phyloP scores from a whole-genome alignment of 2,329 filamentous ascomycete genomes.

The Raffaelea albimanens region DNA sequence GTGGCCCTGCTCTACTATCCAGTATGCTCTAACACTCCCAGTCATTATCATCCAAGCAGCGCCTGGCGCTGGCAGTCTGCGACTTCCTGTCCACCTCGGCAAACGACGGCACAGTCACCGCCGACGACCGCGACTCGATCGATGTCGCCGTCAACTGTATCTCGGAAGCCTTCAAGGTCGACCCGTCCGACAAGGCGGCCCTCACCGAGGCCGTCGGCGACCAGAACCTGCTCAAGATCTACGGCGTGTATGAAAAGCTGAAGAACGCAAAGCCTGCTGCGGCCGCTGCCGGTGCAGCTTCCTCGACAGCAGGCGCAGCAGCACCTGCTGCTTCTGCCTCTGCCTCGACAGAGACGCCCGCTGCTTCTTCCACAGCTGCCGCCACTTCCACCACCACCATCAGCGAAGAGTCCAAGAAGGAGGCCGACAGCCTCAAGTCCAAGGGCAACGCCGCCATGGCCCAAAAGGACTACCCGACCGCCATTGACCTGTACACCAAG shows the following conservation, averaged over 20 bases:
- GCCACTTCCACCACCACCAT: constrained; percentile 19
- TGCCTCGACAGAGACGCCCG: too few relatives aligned
- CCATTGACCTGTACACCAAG: constrained; percentile 81
- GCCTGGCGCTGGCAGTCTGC: constrained; percentile 92
- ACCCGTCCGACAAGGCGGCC: constrained; percentile 65
- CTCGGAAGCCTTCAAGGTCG: constrained; percentile 88
- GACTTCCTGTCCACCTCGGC: constrained; percentile 83
- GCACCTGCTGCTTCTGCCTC: constrained; percentile 24
- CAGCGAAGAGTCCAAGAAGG: constrained; percentile 54
- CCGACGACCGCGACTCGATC: constrained; percentile 86
- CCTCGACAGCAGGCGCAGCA: constrained; percentile 23
- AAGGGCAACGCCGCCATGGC: constrained; percentile 93
- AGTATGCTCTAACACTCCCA: constrained; percentile 12
- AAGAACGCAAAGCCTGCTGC: constrained; percentile 43
- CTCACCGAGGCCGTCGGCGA: constrained; percentile 69
- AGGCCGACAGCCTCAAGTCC: constrained; percentile 82
- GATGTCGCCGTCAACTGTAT: constrained; percentile 94
- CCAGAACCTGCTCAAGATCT: constrained; percentile 85
- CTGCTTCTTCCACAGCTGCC: constrained; percentile 27
- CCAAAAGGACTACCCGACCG: constrained; percentile 75
- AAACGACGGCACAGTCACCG: constrained; percentile 76
- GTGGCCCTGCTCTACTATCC: too few relatives aligned
- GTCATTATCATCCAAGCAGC: constrained; percentile 55
- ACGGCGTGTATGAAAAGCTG: constrained; percentile 92
- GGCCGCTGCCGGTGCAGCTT: constrained; percentile 27